Conservation (phyloP, 306 rosid species). For the Arachis stenosperma region DNA sequence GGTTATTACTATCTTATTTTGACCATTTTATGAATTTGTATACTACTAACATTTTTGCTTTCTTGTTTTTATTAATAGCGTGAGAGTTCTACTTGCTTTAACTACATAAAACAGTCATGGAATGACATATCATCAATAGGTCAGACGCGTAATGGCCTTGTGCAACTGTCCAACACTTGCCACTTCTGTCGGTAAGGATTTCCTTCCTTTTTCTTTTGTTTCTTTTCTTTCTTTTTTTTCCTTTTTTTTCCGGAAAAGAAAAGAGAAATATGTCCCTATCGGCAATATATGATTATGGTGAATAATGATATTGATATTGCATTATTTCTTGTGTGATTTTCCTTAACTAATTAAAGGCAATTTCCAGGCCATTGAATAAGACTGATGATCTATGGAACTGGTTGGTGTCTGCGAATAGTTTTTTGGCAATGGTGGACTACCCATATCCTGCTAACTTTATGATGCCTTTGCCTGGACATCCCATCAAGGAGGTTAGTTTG, state of each 20-base stretch:
- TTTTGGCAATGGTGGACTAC: constrained; percentile 85
- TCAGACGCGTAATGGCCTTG: constrained; percentile 58
- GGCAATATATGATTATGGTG: neutral
- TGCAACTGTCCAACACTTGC: constrained; percentile 63
- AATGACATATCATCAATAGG: constrained; percentile 50
- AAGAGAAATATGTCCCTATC: constrained; percentile 3
- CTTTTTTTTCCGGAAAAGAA: neutral
- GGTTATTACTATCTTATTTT: constrained; percentile 18
- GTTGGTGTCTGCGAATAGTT: constrained; percentile 84
- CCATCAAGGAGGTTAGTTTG: constrained; percentile 74
- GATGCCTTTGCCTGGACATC: constrained; percentile 82
- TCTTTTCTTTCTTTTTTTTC: constrained; percentile 17
- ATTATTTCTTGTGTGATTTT: constrained; percentile 34
- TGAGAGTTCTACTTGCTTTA: neutral
- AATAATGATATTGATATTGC: constrained; percentile 14
- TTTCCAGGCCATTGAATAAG: constrained; percentile 54
- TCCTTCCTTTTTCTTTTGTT: constrained; percentile 14
- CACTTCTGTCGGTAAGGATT: constrained; percentile 66
- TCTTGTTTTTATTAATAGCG: constrained; percentile 30
- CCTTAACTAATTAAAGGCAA: constrained; percentile 37
- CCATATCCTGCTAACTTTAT: constrained; percentile 72
- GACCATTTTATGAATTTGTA: neutral
- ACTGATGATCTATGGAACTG: constrained; percentile 57
- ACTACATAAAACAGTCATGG: constrained; percentile 80
- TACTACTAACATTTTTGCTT: constrained; percentile 24